Evolutionary conservation across 2,329 filamentous ascomycete genomes (phyloP), one percentile per base, ranked within the genome.

Genomic region (Emydomyces testavorans): DNA sequence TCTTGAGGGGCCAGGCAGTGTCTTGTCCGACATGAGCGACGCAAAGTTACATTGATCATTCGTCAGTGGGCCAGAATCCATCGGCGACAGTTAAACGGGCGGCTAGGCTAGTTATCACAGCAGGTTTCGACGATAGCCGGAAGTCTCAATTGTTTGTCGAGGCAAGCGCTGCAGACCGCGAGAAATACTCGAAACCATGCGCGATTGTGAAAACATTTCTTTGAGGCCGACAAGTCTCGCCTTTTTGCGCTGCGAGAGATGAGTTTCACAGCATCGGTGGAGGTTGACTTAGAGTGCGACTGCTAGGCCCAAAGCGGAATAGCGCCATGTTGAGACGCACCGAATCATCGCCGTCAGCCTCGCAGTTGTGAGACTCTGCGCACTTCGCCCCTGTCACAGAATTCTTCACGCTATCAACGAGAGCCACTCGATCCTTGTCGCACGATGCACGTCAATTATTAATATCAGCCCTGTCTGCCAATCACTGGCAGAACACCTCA

Each of bases 371-470:
- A 37, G 43, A 46, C 34, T 37, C 31, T 29, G 24, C 43, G 23
- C 23, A 45, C 42, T n/a, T 45, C 35, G 21, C 32, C 42, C 42
- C 31, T 45, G 42, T 45, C 32, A n/a, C 42, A 45, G 42, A 28
- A 15, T 44, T 23, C 7, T 18, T 15, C 41, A 7, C 4, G 35
- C 41, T 21, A 20, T 3, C 34, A 36, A 21, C 21, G 18, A 36
- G 18, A 21, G 20, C 31, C 31, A 35, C 31, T 26, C 31, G 15
- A 45, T 45, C 43, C 34, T 21, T n/a, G 43, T 38, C 34, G 18
- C 35, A 29, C 32, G 42, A 35, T 45, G 43, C 35, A 21, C 16
- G 10, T 38, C 32, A 35, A 23, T n/a, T 31, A 23, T 8, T 7
- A 15, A 34, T 24, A 26, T 35, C 29, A 2, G 3, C 31, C 31